Conservation (phyloP, 2,329 filamentous ascomycete species). For the Scedosporium boydii region DNA sequence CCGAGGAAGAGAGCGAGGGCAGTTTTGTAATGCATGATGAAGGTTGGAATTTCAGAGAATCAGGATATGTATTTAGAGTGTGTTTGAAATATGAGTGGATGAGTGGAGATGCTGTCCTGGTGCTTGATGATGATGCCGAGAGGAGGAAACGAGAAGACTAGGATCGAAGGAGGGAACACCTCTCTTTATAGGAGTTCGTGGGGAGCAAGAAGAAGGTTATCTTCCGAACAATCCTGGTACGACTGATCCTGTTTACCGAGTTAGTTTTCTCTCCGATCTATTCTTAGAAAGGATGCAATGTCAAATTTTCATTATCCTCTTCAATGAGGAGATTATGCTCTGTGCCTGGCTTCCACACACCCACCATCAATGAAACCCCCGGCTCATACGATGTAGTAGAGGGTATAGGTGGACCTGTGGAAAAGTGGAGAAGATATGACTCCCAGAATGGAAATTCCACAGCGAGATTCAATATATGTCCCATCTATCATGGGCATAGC, state of each 20-base stretch:
- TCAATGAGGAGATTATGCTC: background rate
- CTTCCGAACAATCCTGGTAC: background rate
- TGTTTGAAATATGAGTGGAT: background rate
- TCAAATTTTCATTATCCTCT: background rate
- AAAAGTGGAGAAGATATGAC: background rate
- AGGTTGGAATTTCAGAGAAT: background rate
- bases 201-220: background rate
- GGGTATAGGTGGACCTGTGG: background rate
- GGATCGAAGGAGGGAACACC: background rate
- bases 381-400: background rate
- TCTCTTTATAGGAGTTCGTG: background rate
- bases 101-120: background rate
- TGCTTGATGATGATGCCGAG: background rate
- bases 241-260: background rate
- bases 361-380: background rate
- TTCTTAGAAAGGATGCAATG: background rate
- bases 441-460: background rate
- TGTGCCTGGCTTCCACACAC: background rate
- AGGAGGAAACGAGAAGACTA: background rate
- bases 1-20: conserved; percentile 9
- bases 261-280: background rate
- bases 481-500: background rate
- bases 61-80: background rate
- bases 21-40: background rate
- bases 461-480: background rate